Evolutionary conservation across 768 basidiomycete genomes (phyloP), one percentile per base, ranked within the genome.

Genomic region (Amanita subjunquillea): DNA sequence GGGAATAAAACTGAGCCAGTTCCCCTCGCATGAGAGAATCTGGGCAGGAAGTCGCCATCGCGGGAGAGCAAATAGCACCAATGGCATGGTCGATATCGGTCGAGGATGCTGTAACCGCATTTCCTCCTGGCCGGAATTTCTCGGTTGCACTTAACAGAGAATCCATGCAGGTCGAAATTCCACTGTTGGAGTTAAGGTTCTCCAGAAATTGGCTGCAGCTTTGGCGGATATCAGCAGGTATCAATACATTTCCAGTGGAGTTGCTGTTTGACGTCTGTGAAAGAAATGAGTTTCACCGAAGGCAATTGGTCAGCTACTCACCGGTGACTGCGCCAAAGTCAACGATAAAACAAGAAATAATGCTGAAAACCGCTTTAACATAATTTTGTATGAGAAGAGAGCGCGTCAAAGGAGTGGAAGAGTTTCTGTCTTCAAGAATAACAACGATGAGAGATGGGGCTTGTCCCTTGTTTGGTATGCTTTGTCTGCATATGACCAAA

Each of bases 1-100:
- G 73, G 7, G 76, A 60, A 65, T 83, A 83, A 70, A 97, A 96
- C 6, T 71, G 53, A 49, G 78, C 69, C 50, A 97, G 79, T 58
- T 79, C 73, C 39, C 70, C 55, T 51, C 84, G 78, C 62, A 97
- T 65, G 54, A 73, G 62, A 38, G 68, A 74, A 36, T 79, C 72
- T 5, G 80, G 69, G 69, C 91, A 94, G 2, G 70, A 57, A 15
- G 51, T 58, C 39, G 72, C 62, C 25, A 76, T 68, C 5, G 71
- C 64, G 34, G 70, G 59, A 17, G 72, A 60, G 72, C 88, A 92
- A 30, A 91, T 63, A 45, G 54, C 63, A 57, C 55, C 62, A n/a
- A 91, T 69, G 6, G 85, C 66, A n/a, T 66, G 61, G 48, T 66
- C 67, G 62, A 91, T 69, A 55, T 68, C 51, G 32, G 76, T 62